Conservation (phyloP, 1,284 basidiomycete species). For the Sphaerobolus stellatus region DNA sequence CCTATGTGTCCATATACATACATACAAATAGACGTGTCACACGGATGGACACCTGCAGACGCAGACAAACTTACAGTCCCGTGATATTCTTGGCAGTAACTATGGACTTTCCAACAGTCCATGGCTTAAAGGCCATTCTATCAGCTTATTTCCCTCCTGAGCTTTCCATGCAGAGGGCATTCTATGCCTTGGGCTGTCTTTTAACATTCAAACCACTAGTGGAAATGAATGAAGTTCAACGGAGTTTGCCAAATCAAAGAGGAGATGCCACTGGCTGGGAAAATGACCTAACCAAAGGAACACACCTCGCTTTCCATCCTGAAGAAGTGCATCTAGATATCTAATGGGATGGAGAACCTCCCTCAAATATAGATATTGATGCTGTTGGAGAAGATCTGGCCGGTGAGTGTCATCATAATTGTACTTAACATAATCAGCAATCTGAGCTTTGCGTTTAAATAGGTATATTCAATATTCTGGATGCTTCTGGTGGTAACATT, state of each 20-base stretch:
- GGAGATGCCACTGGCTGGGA: not conserved
- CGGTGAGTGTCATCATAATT: too few relatives aligned
- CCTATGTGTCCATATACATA: too few relatives aligned
- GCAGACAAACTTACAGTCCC: too few relatives aligned
- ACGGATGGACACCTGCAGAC: too few relatives aligned
- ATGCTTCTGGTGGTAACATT: not conserved
- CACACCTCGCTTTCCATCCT: not conserved
- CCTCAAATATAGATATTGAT: too few relatives aligned
- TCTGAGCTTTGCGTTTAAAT: not conserved
- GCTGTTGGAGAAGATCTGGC: too few relatives aligned
- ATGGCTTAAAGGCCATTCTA: too few relatives aligned
- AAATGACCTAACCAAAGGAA: not conserved
- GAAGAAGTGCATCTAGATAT: not conserved
- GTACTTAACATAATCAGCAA: not conserved
- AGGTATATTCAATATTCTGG: not conserved
- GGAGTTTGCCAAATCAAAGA: not conserved
- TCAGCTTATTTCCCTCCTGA: not conserved
- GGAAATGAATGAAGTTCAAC: not conserved
- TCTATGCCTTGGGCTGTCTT: not conserved
- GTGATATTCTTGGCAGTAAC: too few relatives aligned
- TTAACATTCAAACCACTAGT: not conserved
- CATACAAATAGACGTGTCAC: too few relatives aligned
- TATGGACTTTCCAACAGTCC: too few relatives aligned
- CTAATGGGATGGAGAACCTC: not conserved
- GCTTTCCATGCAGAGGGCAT: not conserved